A percentile compares a stretch with the other conserved stretches of the same genome.
Conservation (phyloP, 2,329 filamentous ascomycete genomes). For the Calonectria naviculata region DNA sequence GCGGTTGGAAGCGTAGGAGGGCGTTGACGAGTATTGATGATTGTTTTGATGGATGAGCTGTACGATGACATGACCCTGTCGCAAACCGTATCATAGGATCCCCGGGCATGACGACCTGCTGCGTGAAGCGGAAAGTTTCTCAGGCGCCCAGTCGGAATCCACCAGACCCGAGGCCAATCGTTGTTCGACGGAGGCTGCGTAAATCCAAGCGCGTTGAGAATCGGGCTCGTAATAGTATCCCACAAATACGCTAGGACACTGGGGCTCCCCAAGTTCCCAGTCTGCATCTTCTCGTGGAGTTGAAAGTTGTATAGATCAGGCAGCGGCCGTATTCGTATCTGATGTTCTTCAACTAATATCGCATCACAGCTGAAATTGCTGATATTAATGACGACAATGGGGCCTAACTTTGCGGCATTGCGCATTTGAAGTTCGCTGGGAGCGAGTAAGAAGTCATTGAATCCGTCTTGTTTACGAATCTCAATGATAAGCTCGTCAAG, state of each 20-base stretch:
- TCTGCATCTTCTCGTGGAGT: not conserved
- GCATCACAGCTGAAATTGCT: not conserved
- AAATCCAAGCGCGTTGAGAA: not conserved
- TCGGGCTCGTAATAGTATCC: not conserved
- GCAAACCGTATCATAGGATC: not conserved
- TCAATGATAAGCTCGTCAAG: too few relatives aligned
- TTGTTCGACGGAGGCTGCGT: not conserved
- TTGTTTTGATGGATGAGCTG: not conserved
- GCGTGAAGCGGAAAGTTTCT: conserved; percentile 10
- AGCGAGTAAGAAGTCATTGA: too few relatives aligned
- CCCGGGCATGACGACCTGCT: not conserved
- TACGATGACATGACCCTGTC: conserved; percentile 10
- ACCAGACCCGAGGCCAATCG: not conserved
- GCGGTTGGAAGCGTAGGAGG: too few relatives aligned
- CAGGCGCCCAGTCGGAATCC: not conserved
- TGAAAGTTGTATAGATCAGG: not conserved
- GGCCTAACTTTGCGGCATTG: not conserved
- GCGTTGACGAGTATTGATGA: not conserved
- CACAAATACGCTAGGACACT: too few relatives aligned
- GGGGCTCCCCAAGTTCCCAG: not conserved
- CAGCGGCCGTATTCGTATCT: not conserved
- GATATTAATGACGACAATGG: not conserved
- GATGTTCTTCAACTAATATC: not conserved
- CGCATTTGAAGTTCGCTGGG: too few relatives aligned
- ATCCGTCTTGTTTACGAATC: too few relatives aligned